Base-by-base conservation (phyloP, 495 filamentous ascomycete genomes). In the Mycothermus thermophilus region DNA sequence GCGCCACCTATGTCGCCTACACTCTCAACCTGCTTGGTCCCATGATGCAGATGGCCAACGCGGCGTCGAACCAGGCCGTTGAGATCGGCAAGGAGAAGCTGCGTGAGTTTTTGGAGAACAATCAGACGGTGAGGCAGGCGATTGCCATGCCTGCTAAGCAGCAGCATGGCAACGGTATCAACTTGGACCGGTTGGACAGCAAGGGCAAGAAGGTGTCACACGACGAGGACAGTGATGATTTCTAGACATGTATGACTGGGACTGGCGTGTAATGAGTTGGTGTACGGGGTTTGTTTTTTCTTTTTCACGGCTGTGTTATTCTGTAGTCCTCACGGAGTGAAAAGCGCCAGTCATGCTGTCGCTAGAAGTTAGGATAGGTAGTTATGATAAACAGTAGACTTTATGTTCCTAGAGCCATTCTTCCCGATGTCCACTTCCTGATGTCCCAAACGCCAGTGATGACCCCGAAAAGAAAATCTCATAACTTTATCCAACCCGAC, bases 21-120 rank as follows among this genome's bases (percentile, higher is more conserved):
- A 83, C 72, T 19, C 79, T 96, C 34, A 95, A 95, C 50, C 74
- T 97, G 7, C 87, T 90, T 70, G 87, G 90, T 2, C 92, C 90
- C 1, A 96, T 97, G 64, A 59, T 86, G 41, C 83, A 88, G 47
- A 93, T 97, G 82, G 74, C 73, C 34, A 83, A 90, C 47, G 90
- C 90, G 12, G 92, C 92, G 11, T 74, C 74, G 10, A 67, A 73
- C 42, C 90, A 96, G 59, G 92, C 79, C 1, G 37, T 93, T 11
- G 83, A 88, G 35, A 80, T 95, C 42, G 83, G 79, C 45, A 94
- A 92, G 64, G 79, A 85, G 57, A 75, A 76, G 39, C 69, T 95
- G 32, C 71, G 87, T 15, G 83, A 92, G 20, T 93, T 93, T 50
- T 59, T 95, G 35, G 82, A 83, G 62, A 72, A 67, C 27, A 79